phyloP scores from a whole-genome alignment of 495 filamentous ascomycete species.

The Paragyromitra xinjiangensis region DNA sequence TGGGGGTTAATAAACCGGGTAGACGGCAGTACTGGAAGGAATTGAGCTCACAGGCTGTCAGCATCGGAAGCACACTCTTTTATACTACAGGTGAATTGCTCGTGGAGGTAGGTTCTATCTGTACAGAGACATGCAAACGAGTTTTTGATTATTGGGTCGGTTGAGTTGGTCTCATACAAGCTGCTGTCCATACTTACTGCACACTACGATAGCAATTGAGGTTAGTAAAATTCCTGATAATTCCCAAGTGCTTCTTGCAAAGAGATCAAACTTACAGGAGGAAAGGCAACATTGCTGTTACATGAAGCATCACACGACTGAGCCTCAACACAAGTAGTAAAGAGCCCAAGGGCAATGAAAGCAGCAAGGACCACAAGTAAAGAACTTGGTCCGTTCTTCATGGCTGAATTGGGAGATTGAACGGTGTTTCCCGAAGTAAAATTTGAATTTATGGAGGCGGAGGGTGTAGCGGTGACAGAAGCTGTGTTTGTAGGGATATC shows the following conservation, averaged over 20 bases:
- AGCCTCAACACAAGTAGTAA: conserved; percentile 6
- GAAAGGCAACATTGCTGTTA: conserved; percentile 1
- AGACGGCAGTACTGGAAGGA: not conserved
- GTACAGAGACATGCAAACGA: conserved; percentile 18
- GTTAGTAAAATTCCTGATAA: not conserved
- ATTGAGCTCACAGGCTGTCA: conserved; percentile 15
- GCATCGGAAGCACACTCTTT: not conserved
- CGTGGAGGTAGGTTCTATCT: conserved; percentile 11
- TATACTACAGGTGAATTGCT: not conserved
- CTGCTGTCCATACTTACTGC: not conserved
- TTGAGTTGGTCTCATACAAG: not conserved
- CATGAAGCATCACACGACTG: conserved; percentile 9
- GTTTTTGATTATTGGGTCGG: conserved; percentile 1
- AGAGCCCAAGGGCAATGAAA: conserved; percentile 2
- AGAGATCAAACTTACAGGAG: conserved; percentile 3
- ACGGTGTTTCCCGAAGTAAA: not conserved
- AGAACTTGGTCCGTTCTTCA: conserved; percentile 18
- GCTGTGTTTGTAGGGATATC: not conserved
- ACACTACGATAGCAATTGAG: conserved; percentile 4
- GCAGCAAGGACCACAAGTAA: conserved; percentile 18
- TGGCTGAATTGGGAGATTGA: conserved; percentile 10
- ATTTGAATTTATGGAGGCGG: conserved; percentile 7
- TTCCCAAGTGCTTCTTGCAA: not conserved
- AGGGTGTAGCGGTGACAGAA: not conserved
- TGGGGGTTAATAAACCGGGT: not conserved